Percentiles rank a stretch among this genome's conserved stretches.
phyloP scores from a whole-genome alignment of 2,329 filamentous ascomycete genomes.

The Colletotrichum sidae region DNA sequence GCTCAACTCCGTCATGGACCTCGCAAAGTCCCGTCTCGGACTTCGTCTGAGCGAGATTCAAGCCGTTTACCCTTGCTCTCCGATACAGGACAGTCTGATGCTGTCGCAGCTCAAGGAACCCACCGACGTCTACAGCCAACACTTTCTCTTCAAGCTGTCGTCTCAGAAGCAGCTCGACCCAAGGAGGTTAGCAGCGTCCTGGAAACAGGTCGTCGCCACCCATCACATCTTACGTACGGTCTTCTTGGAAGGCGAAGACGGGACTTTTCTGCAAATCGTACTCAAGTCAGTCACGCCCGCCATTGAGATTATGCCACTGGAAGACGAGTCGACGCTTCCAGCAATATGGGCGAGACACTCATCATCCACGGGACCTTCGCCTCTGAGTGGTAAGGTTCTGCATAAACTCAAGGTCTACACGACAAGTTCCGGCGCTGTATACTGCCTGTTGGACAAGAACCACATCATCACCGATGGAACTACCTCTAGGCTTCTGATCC shows the following conservation, averaged over 20 bases:
- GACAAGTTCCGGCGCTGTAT: not conserved
- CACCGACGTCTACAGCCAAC: slow-evolving; percentile 1
- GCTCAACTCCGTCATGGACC: not conserved
- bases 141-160: slow-evolving; percentile 23
- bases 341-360: slow-evolving; percentile 2
- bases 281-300: not conserved
- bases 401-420: slow-evolving; percentile 13
- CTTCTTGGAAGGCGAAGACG: slow-evolving; percentile 11
- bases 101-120: slow-evolving; percentile 17
- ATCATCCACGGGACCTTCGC: not conserved
- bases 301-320: not conserved
- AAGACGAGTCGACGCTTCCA: not conserved
- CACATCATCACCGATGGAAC: slow-evolving; percentile 27
- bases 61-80: slow-evolving; percentile 20
- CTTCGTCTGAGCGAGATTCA: slow-evolving; percentile 5
- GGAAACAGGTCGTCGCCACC: slow-evolving; percentile 4
- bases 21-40: not conserved
- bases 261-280: slow-evolving; percentile 1
- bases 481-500: slow-evolving; percentile 19
- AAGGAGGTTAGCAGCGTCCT: not conserved
- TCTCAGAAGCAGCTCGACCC: not conserved
- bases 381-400: not conserved
- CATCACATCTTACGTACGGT: slow-evolving; percentile 11
- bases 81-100: slow-evolving; percentile 29
- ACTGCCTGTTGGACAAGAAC: slow-evolving; percentile 25